Evolutionary conservation across 2,329 filamentous ascomycete species (phyloP), one percentile per base, ranked within the genome.

Genomic region (Zymoseptoria tritici): DNA sequence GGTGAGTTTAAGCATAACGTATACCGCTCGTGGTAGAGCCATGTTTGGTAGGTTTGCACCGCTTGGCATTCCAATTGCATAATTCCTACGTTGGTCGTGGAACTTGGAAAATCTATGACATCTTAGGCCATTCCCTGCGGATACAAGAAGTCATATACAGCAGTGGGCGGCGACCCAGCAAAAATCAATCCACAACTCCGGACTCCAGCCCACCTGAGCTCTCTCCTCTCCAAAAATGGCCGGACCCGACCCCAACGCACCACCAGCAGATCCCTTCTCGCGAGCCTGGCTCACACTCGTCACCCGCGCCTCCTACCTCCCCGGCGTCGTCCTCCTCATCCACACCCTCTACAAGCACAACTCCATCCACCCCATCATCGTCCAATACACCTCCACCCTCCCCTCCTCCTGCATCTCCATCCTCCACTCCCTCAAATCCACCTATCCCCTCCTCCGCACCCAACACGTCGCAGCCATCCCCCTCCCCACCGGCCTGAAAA

Each of bases 221-320:
- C 36, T 2, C n/a, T n/a, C 36, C 36, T 46, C 36, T 7, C 36
- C 36, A n/a, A 46, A 4, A 46, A 61, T 61, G 60, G 52, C 60
- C 21, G 60, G 60, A 46, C 60, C 60, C 22, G 36, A 59, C 29
- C 57, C 57, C 11, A 57, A 61, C 26, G 54, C 60, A 26, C 31
- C 60, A 29, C 57, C 56, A 50, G 56, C 54, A 36, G 54, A 59
- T 54, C 57, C 60, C 42, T 52, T 52, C 22, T 63, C 61, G 11
- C 50, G 61, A 57, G 58, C 57, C 49, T 63, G 61, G 61, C 56
- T 63, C 19, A 82, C 80, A 0, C 73, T 83, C 29, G 75, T 83
- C 31, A 83, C 80, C 1, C 74, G 77, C n/a, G 72, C 77, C 4
- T 79, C 76, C 20, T 82, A 83, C 65, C 74, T 83, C 5, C 76